Conservation (phyloP, 768 basidiomycete genomes). For the Boletus huronensis region DNA sequence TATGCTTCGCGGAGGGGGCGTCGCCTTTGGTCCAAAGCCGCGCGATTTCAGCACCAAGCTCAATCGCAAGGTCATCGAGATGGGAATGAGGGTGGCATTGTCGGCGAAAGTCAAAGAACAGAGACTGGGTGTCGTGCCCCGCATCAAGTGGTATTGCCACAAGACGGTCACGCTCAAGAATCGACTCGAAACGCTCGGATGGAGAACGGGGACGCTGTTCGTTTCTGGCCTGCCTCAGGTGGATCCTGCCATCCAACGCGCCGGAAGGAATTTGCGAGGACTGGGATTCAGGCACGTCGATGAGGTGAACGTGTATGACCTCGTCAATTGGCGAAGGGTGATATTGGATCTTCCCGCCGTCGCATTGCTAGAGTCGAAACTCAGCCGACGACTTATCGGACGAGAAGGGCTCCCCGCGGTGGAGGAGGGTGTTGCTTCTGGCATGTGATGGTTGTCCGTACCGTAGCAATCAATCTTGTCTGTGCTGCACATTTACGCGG, state of each 20-base stretch:
- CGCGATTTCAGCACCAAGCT: constrained; percentile 90
- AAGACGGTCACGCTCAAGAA: constrained; percentile 69
- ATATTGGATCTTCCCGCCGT: constrained; percentile 81
- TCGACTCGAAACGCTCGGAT: constrained; percentile 60
- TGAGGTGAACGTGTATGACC: constrained; percentile 75
- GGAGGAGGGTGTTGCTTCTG: constrained; percentile 2
- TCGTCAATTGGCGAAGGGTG: constrained; percentile 78
- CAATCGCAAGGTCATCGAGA: constrained; percentile 86
- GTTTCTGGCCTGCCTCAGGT: constrained; percentile 60
- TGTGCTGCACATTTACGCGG: constrained; percentile 16
- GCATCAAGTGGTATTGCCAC: constrained; percentile 64
- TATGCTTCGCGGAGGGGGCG: constrained; percentile 87
- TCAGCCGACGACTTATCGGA: constrained; percentile 40
- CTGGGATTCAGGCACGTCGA: constrained; percentile 61
- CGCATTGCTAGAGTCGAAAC: constrained; percentile 66
- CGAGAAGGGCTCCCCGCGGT: constrained; percentile 1
- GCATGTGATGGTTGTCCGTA: neutral
- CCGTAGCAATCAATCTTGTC: neutral
- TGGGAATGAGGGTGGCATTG: constrained; percentile 90
- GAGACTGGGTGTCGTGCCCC: constrained; percentile 70
- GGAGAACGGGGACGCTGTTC: constrained; percentile 68
- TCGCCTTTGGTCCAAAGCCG: constrained; percentile 88
- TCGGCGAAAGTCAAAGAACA: constrained; percentile 78
- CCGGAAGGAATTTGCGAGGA: constrained; percentile 68
- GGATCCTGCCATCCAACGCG: constrained; percentile 53